A percentile compares a stretch with the other conserved stretches of the same genome.
Conservation (phyloP, 805 yeast species). For the Zygosaccharomyces bailii region DNA sequence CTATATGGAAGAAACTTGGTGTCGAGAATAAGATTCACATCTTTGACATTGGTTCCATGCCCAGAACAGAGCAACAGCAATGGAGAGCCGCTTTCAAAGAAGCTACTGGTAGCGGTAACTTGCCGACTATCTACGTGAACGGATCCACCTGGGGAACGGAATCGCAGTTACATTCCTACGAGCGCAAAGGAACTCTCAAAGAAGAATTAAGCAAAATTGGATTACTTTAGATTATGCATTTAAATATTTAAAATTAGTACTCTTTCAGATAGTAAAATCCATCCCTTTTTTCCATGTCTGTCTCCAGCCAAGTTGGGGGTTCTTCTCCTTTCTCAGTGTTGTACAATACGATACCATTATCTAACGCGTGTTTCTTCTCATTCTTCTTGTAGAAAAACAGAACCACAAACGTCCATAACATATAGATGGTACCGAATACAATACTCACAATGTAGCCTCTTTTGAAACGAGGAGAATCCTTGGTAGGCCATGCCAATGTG, state of each 20-base stretch:
- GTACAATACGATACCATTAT: slow-evolving; percentile 49
- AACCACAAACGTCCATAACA: slow-evolving; percentile 50
- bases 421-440: slow-evolving; percentile 44
- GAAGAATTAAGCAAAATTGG: slow-evolving; percentile 31
- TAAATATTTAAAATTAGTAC: slow-evolving; percentile 1
- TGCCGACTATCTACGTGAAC: slow-evolving; percentile 35
- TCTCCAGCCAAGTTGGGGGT: slow-evolving; percentile 30
- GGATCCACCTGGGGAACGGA: slow-evolving; percentile 38
- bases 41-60: slow-evolving; percentile 44
- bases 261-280: slow-evolving; percentile 30
- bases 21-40: slow-evolving; percentile 48
- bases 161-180: slow-evolving; percentile 30
- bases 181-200: slow-evolving; percentile 24
- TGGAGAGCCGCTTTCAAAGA: slow-evolving; percentile 35
- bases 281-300: slow-evolving; percentile 28
- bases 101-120: slow-evolving; percentile 34
- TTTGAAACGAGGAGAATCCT: slow-evolving; percentile 52
- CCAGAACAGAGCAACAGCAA: slow-evolving; percentile 28
- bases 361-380: slow-evolving; percentile 44
- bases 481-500: slow-evolving; percentile 51
- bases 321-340: slow-evolving; percentile 38
- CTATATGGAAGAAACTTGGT: slow-evolving; percentile 51
- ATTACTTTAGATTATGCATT: slow-evolving; percentile 13
- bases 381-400: slow-evolving; percentile 52
- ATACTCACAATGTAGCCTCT: slow-evolving; percentile 54